Conservation (phyloP, 768 basidiomycete genomes). For the Crepidotus variabilis region DNA sequence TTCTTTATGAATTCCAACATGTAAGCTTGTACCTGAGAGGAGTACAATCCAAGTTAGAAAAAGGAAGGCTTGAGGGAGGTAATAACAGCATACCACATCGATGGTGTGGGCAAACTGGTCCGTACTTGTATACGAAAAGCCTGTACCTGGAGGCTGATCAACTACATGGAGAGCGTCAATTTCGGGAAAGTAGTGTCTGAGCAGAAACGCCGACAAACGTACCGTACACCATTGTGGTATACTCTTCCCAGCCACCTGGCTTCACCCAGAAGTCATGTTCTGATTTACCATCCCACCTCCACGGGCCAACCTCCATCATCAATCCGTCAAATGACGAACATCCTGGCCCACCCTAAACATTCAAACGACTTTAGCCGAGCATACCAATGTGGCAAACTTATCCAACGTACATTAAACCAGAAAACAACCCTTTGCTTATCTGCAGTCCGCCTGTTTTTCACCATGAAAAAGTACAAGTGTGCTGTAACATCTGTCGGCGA, state of each 20-base stretch:
- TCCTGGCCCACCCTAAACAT: slow-evolving; percentile 82
- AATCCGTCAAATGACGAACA: slow-evolving; percentile 97
- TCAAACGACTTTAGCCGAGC: not conserved
- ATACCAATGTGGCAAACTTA: not conserved
- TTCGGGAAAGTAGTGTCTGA: not conserved
- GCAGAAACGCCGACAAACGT: slow-evolving; percentile 25
- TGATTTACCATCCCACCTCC: slow-evolving; percentile 61
- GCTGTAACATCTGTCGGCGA: slow-evolving; percentile 60
- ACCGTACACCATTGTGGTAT: slow-evolving; percentile 92
- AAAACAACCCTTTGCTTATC: slow-evolving; percentile 89
- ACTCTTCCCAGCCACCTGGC: slow-evolving; percentile 97
- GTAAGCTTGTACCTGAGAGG: slow-evolving; percentile 66
- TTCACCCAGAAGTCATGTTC: slow-evolving; percentile 64
- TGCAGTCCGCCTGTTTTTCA: slow-evolving; percentile 83
- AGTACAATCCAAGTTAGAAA: slow-evolving; percentile 5
- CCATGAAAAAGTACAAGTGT: slow-evolving; percentile 85
- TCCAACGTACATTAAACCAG: slow-evolving; percentile 86
- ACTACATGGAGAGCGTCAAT: slow-evolving; percentile 45
- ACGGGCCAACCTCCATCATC: slow-evolving; percentile 98
- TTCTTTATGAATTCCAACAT: slow-evolving; percentile 81
- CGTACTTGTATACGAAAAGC: slow-evolving; percentile 86
- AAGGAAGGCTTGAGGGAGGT: not conserved
- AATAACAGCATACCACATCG: slow-evolving; percentile 41
- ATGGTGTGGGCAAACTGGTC: slow-evolving; percentile 82
- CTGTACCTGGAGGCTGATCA: slow-evolving; percentile 97